A percentile compares a stretch with the other conserved stretches of the same genome.
These are phyloP conservation scores for Rauvolfia tetraphylla DNA, from an alignment of 257 asterid genomes.

Conservation along the genomic window DNA sequence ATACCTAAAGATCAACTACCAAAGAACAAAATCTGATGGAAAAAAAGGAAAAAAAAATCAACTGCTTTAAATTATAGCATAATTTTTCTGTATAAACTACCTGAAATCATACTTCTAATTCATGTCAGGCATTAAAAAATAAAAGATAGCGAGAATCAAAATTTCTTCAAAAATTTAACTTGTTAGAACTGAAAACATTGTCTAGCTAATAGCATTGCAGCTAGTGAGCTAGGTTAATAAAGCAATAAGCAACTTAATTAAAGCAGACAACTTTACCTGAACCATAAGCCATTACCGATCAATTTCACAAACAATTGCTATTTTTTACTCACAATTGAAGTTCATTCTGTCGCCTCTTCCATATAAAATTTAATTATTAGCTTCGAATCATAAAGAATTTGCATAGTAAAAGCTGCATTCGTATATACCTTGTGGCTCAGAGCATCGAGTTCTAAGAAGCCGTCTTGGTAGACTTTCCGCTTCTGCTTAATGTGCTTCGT, in stretches of 20 bases:
- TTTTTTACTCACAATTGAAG: background rate
- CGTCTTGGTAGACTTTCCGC: conserved; percentile 87
- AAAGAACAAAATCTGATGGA: background rate
- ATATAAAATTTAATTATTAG: background rate
- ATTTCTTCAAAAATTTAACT: background rate
- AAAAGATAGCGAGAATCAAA: background rate
- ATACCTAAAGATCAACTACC: background rate
- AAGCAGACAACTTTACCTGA: background rate
- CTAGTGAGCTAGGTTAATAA: background rate
- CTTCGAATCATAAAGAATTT: background rate
- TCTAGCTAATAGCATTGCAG: background rate
- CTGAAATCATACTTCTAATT: background rate
- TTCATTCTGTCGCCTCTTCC: background rate
- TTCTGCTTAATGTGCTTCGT: conserved; percentile 86
- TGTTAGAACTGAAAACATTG: background rate
- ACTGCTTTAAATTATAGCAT: background rate
- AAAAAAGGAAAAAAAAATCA: background rate
- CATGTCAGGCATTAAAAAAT: background rate
- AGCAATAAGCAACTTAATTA: background rate
- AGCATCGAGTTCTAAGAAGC: conserved; percentile 58
- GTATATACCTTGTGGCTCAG: conserved; percentile 46
- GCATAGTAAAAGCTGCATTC: background rate
- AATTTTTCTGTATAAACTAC: too few species aligned
- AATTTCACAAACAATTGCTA: background rate
- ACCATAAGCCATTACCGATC: background rate